A percentile compares a stretch with the other conserved stretches of the same genome.
Evolutionary conservation across 805 yeast genomes (phyloP).

Genomic region (Yarrowia hollandica): DNA sequence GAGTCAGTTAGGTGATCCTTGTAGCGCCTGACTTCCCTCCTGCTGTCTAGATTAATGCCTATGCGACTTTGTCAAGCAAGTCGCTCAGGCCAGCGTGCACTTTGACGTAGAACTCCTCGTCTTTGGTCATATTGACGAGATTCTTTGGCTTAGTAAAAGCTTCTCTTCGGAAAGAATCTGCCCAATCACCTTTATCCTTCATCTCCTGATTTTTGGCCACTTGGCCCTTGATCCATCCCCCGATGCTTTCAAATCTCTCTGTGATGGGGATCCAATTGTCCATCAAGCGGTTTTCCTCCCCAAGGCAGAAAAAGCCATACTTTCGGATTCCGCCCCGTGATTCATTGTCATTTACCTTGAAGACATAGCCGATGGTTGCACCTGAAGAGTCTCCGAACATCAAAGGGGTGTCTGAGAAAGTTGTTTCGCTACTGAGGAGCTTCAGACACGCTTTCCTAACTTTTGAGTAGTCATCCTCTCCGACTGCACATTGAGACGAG

Average conservation of each 20-base stretch:
- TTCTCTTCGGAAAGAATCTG: constrained; percentile 33
- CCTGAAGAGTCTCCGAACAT: constrained; percentile 36
- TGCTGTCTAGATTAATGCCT: background rate
- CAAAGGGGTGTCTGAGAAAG: constrained; percentile 35
- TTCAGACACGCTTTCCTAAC: constrained; percentile 38
- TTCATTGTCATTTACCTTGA: constrained; percentile 35
- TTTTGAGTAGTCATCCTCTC: constrained; percentile 36
- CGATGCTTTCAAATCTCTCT: constrained; percentile 33
- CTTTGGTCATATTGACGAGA: constrained; percentile 3
- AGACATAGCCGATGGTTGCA: constrained; percentile 34
- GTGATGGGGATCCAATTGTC: constrained; percentile 34
- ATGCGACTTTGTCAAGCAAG: background rate
- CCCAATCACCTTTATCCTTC: constrained; percentile 32
- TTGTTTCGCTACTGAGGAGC: constrained; percentile 35
- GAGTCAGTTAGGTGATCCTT: background rate
- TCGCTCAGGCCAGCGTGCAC: constrained; percentile 26
- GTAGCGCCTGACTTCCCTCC: no score
- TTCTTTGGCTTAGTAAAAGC: constrained; percentile 29
- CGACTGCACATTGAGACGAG: constrained; percentile 36
- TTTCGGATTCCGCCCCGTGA: constrained; percentile 36
- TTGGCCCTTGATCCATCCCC: constrained; percentile 32
- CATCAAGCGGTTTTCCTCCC: constrained; percentile 33
- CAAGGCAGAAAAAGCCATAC: constrained; percentile 36
- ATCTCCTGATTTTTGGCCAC: constrained; percentile 30
- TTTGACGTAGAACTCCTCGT: constrained; percentile 24